phyloP scores from a whole-genome alignment of 2,329 filamentous ascomycete genomes.

The Hypoxylon sp. region DNA sequence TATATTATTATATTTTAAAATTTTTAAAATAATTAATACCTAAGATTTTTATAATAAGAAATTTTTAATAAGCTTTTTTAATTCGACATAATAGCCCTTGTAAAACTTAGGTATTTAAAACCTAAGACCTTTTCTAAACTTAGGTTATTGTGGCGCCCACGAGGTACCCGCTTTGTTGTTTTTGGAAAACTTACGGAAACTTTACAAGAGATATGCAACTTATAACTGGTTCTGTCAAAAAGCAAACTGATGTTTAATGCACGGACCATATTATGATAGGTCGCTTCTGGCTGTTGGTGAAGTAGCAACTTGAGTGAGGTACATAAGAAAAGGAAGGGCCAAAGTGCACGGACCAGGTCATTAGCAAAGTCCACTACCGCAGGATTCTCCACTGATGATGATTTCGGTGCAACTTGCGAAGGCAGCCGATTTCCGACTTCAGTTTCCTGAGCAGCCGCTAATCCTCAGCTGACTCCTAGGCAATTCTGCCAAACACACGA shows the following conservation, averaged over 20 bases:
- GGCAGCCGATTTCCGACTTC: slow-evolving; percentile 26
- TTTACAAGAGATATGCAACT: not conserved
- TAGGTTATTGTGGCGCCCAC: too few species aligned
- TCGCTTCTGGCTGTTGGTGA: slow-evolving; percentile 6
- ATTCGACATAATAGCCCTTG: too few species aligned
- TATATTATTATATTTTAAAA: too few species aligned
- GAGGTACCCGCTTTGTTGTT: slow-evolving; percentile 4
- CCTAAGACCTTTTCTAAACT: too few species aligned
- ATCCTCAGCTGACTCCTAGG: slow-evolving; percentile 10
- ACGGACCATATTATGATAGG: slow-evolving; percentile 25
- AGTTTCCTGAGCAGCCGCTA: slow-evolving; percentile 21
- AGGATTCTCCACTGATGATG: slow-evolving; percentile 44
- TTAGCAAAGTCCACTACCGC: not conserved
- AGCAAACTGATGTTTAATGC: slow-evolving; percentile 15
- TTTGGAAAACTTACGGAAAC: not conserved
- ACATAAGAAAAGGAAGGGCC: not conserved
- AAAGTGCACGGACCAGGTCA: slow-evolving; percentile 23
- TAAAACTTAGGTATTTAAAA: too few species aligned
- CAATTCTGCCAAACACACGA: slow-evolving; percentile 1
- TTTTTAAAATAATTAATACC: too few species aligned
- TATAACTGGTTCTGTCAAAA: slow-evolving; percentile 1
- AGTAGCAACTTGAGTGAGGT: not conserved
- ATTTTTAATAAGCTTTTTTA: too few species aligned
- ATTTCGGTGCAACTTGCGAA: slow-evolving; percentile 36
- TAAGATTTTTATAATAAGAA: too few species aligned